A percentile compares a stretch with the other conserved stretches of the same genome.
These are phyloP conservation scores for Porcisia deanei DNA, from an alignment of 208 protist species.

Conservation along the genomic window DNA sequence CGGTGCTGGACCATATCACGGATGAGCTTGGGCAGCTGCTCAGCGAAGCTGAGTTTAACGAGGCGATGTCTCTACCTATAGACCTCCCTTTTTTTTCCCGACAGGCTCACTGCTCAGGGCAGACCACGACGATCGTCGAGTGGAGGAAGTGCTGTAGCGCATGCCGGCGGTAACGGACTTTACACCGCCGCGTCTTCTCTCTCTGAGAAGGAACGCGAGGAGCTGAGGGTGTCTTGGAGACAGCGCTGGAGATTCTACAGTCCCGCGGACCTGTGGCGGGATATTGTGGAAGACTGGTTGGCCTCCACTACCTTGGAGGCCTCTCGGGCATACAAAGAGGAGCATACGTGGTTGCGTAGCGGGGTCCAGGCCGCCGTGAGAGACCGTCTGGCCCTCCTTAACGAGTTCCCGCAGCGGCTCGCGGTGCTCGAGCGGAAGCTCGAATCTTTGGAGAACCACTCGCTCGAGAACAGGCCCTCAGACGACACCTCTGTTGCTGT, in stretches of 20 bases:
- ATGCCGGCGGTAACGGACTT: background rate
- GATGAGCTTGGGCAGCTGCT: constrained; percentile 19
- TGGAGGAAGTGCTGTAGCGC: background rate
- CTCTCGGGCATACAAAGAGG: constrained; percentile 17
- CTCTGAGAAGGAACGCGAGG: background rate
- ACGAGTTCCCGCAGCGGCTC: constrained; percentile 36
- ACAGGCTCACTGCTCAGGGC: background rate
- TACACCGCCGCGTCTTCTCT: background rate
- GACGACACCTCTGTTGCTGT: background rate
- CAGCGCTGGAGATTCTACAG: constrained; percentile 17
- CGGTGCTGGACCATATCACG: constrained; percentile 10
- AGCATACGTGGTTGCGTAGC: constrained; percentile 30
- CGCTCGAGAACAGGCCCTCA: constrained; percentile 18
- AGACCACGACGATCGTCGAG: background rate
- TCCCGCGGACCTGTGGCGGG: constrained; percentile 20
- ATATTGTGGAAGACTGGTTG: constrained; percentile 36
- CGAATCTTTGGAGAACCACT: constrained; percentile 21
- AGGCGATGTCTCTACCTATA: constrained; percentile 6
- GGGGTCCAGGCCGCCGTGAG: constrained; percentile 38
- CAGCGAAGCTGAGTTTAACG: constrained; percentile 13
- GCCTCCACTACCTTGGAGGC: constrained; percentile 12
- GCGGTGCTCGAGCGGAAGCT: constrained; percentile 33
- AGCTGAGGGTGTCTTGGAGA: background rate
- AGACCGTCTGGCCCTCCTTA: constrained; percentile 26
- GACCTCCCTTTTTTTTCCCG: background rate